Conservation (phyloP, 1,139 yeast species). For the Saccharomycopsis hybrid region DNA sequence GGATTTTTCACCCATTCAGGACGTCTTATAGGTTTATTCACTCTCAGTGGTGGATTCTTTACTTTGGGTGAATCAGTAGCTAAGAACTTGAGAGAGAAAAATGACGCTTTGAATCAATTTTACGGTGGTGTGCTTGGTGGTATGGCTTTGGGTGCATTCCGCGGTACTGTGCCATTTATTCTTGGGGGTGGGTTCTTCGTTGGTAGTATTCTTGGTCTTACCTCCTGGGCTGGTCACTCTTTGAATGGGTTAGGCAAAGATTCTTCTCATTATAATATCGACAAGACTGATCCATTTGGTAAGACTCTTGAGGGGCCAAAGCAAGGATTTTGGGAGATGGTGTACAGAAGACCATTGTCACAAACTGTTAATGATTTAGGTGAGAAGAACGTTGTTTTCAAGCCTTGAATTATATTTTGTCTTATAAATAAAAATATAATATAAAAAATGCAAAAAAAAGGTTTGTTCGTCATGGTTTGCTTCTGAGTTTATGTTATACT, state of each 20-base stretch:
- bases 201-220: conserved; percentile 33
- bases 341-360: conserved; percentile 75
- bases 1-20: conserved; percentile 29
- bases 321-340: conserved; percentile 79
- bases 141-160: conserved; percentile 35
- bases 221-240: conserved; percentile 41
- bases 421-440: background rate
- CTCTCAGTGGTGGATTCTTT: conserved; percentile 33
- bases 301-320: conserved; percentile 36
- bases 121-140: conserved; percentile 48
- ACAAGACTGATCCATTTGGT: conserved; percentile 25
- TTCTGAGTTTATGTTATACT: too few species aligned
- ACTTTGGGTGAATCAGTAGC: conserved; percentile 34
- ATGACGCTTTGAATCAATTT: conserved; percentile 41
- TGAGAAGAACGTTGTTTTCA: conserved; percentile 17
- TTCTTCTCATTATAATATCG: conserved; percentile 26
- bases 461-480: background rate
- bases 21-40: conserved; percentile 22
- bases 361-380: conserved; percentile 78
- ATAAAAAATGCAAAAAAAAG: too few species aligned
- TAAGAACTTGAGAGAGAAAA: conserved; percentile 38
- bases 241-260: conserved; percentile 33
- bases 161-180: conserved; percentile 36
- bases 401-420: conserved; percentile 6
- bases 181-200: conserved; percentile 38